These are phyloP conservation scores for Acanthamoeba triangularis DNA, from an alignment of 208 protist genomes.

Conservation along the genomic window DNA sequence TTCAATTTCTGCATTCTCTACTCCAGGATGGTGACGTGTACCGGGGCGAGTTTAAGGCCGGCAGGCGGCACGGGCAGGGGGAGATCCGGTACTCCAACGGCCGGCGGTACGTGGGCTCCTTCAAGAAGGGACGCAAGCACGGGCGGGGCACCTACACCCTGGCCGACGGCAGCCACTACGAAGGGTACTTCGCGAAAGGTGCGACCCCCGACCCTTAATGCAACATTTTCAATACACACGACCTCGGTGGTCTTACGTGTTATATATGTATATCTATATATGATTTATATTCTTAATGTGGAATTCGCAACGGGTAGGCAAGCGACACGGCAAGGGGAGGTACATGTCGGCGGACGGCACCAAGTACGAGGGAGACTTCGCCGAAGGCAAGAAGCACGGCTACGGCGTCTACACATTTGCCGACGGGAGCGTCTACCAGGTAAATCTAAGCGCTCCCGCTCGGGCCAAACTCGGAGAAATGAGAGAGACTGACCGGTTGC, in stretches of 20 bases:
- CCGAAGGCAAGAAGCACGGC: conserved; percentile 16
- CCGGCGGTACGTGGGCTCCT: neutral
- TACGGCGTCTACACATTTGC: conserved; percentile 34
- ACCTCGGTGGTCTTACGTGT: no score
- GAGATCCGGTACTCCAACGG: neutral
- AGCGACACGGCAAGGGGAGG: conserved; percentile 31
- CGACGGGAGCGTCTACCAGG: conserved; percentile 42
- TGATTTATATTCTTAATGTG: neutral
- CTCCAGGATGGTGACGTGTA: conserved; percentile 5
- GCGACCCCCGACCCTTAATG: no score
- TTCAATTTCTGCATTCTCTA: neutral
- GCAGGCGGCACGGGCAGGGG: conserved; percentile 10
- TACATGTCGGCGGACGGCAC: conserved; percentile 2
- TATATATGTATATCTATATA: no score
- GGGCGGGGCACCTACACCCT: conserved; percentile 16
- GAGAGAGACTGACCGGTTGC: no score
- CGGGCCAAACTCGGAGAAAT: no score
- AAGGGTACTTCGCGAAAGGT: conserved; percentile 13
- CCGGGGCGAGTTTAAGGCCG: conserved; percentile 9
- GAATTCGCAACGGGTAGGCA: no score
- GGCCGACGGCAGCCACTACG: conserved; percentile 42
- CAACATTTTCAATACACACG: no score
- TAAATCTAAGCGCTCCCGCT: no score
- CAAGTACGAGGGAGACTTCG: conserved; percentile 52
- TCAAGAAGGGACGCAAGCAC: conserved; percentile 11